Base-by-base conservation (phyloP, 176 grass and related monocot species). In the Aegilops tauschii region DNA sequence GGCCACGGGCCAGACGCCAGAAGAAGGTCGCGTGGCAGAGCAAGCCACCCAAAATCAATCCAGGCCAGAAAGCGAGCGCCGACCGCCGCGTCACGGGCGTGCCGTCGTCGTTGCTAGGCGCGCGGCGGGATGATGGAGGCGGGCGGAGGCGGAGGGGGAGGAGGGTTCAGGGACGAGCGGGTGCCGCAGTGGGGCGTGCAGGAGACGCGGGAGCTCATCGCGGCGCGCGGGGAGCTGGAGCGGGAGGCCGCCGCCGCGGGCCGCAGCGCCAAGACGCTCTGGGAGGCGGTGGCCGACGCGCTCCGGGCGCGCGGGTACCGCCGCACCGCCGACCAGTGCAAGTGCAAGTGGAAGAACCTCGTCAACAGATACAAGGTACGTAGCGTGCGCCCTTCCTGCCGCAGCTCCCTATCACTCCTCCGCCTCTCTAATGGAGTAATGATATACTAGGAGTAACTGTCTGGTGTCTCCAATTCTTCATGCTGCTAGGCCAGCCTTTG, bases 281-380 rank as follows among this genome's bases (percentile, higher is more conserved):
- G 94, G 97, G 92, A 99, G 67, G 90, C 83, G 50, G 87, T 99
- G 73, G 87, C 97, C 0, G 42, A 80, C 14, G 23, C 80, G 47
- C 89, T 99, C 79, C 85, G 89, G 66, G 83, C 85, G 67, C 80
- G 82, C 34, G 94, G 97, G 5, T 96, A 92, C 83, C 87, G 83
- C 29, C 88, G 97, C 59, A 94, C 92, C 45, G 80, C 94, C 44
- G 94, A 99, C 30, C 97, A 98, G 90, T 98, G 96, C 88, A 95
- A 95, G 92, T 98, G 93, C 96, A 98, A 98, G 76, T 98, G 96
- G 96, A 98, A 98, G 88, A 95, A 98, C 84, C 96, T 98, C 76
- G 84, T 94, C 75, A 98, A 95, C 80, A 74, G 92, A 6, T 98
- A 95, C 84, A 98, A 98, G 96, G 96, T 95, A 73, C 47, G 96